These are phyloP conservation scores for Solanum hybrid DNA, from an alignment of 305 asterid genomes.

Conservation along the genomic window DNA sequence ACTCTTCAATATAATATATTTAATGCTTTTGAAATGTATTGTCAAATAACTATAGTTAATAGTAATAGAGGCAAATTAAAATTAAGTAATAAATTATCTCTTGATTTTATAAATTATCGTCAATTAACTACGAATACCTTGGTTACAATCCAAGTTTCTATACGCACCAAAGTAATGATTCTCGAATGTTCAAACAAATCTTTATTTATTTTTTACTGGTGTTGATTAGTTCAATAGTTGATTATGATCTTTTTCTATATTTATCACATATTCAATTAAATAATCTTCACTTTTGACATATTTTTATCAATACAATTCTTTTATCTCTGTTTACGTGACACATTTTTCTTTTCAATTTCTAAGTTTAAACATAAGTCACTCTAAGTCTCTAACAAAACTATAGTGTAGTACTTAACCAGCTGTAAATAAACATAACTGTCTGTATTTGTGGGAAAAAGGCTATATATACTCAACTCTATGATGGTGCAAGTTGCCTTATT, in stretches of 20 bases:
- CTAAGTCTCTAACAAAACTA: too few species aligned
- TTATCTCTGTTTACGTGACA: too few species aligned
- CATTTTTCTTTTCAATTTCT: too few species aligned
- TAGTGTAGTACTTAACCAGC: background rate
- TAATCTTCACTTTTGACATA: background rate
- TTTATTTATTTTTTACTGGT: background rate
- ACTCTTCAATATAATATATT: background rate
- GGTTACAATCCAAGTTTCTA: background rate
- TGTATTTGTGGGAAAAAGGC: background rate
- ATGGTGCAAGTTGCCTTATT: background rate
- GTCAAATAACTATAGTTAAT: too few species aligned
- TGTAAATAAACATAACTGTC: background rate
- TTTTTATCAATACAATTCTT: background rate
- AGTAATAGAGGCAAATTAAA: background rate
- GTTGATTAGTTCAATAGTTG: background rate
- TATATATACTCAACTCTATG: background rate
- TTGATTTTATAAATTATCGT: too few species aligned
- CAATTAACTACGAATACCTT: background rate
- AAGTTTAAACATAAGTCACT: background rate
- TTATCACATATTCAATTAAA: accelerated
- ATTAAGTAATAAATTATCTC: background rate
- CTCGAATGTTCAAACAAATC: background rate
- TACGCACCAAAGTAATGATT: too few species aligned
- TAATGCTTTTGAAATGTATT: too few species aligned
- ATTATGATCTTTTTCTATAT: too few species aligned